A percentile compares a stretch with the other conserved stretches of the same genome.
phyloP scores from a whole-genome alignment of 2,329 filamentous ascomycete genomes.

The Xylogone sp. region DNA sequence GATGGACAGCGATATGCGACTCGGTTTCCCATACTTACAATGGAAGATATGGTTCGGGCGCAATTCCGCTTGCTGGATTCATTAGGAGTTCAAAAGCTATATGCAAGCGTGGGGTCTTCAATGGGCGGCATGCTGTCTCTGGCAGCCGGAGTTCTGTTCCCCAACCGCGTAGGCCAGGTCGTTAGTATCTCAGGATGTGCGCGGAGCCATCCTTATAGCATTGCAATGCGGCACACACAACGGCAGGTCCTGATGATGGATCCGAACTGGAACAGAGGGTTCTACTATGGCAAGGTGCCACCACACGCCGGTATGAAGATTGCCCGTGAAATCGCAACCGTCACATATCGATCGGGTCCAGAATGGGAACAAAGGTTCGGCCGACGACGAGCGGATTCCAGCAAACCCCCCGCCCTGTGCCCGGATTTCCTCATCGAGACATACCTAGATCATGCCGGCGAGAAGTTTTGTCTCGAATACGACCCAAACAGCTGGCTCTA shows the following conservation, averaged over 20 bases:
- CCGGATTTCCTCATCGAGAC: conserved; percentile 98
- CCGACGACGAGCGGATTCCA: conserved; percentile 77
- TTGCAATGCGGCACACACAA: conserved; percentile 97
- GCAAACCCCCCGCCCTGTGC: conserved; percentile 86
- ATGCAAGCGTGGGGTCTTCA: conserved; percentile 90
- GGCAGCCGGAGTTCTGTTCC: conserved; percentile 79
- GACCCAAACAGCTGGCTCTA: conserved; percentile 95
- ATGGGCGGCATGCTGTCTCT: conserved; percentile 99
- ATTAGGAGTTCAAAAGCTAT: conserved; percentile 72
- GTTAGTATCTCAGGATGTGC: conserved; percentile 92
- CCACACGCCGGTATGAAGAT: conserved; percentile 98
- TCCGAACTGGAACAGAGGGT: conserved; percentile 91
- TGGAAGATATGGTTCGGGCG: conserved; percentile 96
- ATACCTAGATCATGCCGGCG: conserved; percentile 94
- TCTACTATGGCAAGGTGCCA: conserved; percentile 85
- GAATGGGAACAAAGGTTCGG: conserved; percentile 98
- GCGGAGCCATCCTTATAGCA: conserved; percentile 92
- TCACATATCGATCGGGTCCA: conserved; percentile 92
- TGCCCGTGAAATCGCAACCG: conserved; percentile 92
- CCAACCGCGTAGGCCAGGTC: conserved; percentile 74
- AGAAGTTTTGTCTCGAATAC: conserved; percentile 97
- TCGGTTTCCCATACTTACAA: conserved; percentile 89
- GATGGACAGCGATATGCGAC: conserved; percentile 90
- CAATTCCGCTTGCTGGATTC: conserved; percentile 86
- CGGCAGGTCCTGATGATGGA: conserved; percentile 99